These are phyloP conservation scores for Delonix regia DNA, from an alignment of 306 rosid genomes.

Conservation along the genomic window DNA sequence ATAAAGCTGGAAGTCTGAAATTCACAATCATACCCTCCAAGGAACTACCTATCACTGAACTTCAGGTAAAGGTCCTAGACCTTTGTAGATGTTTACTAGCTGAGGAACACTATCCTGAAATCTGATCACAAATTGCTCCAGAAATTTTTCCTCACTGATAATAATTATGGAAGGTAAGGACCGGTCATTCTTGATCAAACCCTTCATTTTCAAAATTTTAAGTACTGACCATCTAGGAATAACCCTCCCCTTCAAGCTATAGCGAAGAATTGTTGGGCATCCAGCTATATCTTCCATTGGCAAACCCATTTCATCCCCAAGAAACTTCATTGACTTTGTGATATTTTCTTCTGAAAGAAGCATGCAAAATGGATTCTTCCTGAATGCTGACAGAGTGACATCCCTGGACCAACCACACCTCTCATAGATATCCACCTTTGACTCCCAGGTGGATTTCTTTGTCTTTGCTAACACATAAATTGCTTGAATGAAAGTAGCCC, in stretches of 20 bases:
- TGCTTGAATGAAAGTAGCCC: background rate
- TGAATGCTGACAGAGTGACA: background rate
- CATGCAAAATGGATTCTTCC: background rate
- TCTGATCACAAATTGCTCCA: background rate
- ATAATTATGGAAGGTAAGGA: background rate
- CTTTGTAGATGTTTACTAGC: background rate
- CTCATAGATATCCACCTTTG: background rate
- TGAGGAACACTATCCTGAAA: background rate
- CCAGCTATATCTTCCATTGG: background rate
- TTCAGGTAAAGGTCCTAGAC: too few relatives aligned
- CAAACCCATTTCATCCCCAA: background rate
- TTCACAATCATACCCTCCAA: too few relatives aligned
- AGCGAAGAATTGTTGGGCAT: background rate
- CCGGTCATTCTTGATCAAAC: background rate
- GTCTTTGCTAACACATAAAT: background rate
- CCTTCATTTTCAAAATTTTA: background rate
- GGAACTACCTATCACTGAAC: too few relatives aligned
- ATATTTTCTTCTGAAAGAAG: background rate
- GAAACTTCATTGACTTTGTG: background rate
- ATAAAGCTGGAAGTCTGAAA: too few relatives aligned
- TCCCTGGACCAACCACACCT: background rate
- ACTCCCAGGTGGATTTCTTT: background rate
- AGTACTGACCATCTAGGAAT: slow-evolving; percentile 20
- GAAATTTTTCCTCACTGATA: background rate
- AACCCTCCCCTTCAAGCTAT: slow-evolving; percentile 33